Evolutionary conservation across 768 basidiomycete genomes (phyloP).

Genomic region (Tephrocybe sp.): DNA sequence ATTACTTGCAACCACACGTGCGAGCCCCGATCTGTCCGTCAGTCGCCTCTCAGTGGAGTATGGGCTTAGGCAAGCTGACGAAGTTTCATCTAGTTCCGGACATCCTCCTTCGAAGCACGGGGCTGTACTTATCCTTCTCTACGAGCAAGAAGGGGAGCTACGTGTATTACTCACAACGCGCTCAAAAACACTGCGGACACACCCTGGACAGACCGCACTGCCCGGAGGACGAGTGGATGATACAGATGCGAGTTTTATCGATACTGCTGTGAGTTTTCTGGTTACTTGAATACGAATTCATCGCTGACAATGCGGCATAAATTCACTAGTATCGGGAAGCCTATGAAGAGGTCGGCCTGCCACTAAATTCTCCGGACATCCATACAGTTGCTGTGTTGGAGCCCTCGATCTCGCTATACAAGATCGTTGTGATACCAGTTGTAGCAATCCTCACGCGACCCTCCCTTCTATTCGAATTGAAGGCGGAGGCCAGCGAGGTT

Average conservation of each 20-base stretch:
- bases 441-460: conserved; percentile 65
- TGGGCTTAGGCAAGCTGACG: conserved; percentile 17
- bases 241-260: conserved; percentile 56
- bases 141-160: conserved; percentile 64
- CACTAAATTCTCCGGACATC: conserved; percentile 53
- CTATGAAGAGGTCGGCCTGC: conserved; percentile 78
- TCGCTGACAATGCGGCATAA: conserved; percentile 1
- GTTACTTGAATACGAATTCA: neutral
- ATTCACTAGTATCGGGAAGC: conserved; percentile 77
- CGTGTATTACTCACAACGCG: conserved; percentile 86
- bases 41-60: conserved; percentile 18
- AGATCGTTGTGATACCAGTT: conserved; percentile 76
- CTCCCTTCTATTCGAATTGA: conserved; percentile 49
- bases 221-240: conserved; percentile 82
- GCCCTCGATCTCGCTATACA: conserved; percentile 67
- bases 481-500: conserved; percentile 67
- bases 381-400: conserved; percentile 61
- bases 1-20: conserved; percentile 30
- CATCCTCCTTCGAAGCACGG: conserved; percentile 50
- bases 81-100: conserved; percentile 24
- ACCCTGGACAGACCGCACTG: conserved; percentile 80
- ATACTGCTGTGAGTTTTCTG: conserved; percentile 64
- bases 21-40: conserved; percentile 56
- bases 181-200: conserved; percentile 70
- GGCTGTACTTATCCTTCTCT: conserved; percentile 80